Conservation (phyloP, 257 asterid genomes). For the Solanum ossicruentum region DNA sequence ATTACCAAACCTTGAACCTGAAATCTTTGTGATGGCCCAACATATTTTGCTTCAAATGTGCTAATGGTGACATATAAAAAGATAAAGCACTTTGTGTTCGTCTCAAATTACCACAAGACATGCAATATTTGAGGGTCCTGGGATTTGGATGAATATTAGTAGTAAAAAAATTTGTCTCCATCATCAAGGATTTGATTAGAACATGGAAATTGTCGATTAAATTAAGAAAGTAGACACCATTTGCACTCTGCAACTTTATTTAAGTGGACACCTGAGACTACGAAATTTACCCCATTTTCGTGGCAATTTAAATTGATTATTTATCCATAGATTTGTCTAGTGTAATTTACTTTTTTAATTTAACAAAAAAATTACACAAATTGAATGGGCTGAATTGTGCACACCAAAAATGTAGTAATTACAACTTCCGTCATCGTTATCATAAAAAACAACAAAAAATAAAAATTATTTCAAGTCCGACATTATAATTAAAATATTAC, state of each 20-base stretch:
- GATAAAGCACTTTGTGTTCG: background rate
- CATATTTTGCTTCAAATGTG: background rate
- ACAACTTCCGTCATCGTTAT: background rate
- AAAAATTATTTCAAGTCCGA: background rate
- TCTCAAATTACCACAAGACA: background rate
- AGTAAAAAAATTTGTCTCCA: background rate
- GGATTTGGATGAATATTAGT: background rate
- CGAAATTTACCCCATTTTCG: background rate
- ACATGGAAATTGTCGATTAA: background rate
- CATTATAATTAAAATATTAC: background rate
- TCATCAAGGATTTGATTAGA: background rate
- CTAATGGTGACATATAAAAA: background rate
- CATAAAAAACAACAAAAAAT: background rate
- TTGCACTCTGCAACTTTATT: background rate
- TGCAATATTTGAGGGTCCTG: background rate
- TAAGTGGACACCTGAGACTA: background rate
- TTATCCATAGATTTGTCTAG: fast-evolving
- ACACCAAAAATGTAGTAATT: background rate
- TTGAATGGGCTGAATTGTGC: fast-evolving
- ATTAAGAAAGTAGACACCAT: background rate
- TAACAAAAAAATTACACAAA: background rate
- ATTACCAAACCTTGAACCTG: background rate
- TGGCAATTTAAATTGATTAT: background rate
- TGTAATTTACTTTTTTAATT: background rate
- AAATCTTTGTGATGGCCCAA: background rate